Percentiles rank a stretch among this genome's conserved stretches.
These are phyloP conservation scores for slime mould (Dictyostelium discoideum) DNA, from an alignment of 78 protist species.

Conservation along the genomic window DNA sequence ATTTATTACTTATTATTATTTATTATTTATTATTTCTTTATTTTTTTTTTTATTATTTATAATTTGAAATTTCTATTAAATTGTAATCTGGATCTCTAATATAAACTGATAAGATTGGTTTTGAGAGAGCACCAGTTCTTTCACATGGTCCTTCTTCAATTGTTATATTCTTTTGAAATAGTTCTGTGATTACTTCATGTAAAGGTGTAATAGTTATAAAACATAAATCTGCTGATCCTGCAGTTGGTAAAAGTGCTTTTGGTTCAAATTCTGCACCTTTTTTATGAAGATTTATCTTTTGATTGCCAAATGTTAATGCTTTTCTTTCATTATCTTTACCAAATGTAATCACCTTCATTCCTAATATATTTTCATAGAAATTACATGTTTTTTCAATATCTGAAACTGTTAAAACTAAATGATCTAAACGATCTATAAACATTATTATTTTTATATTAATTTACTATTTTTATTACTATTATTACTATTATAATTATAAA, in stretches of 20 bases:
- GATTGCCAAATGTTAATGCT: constrained; percentile 16
- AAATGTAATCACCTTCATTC: constrained; percentile 13
- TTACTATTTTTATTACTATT: too few relatives aligned
- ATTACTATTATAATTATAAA: too few relatives aligned
- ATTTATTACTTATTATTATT: neutral
- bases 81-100: constrained; percentile 55
- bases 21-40: neutral
- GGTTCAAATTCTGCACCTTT: constrained; percentile 24
- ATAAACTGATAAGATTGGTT: constrained; percentile 14
- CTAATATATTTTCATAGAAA: constrained; percentile 28
- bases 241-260: neutral
- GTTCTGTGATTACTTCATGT: neutral
- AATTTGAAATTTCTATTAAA: constrained; percentile 55
- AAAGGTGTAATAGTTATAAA: constrained; percentile 19
- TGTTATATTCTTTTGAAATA: neutral
- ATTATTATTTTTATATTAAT: neutral
- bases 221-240: constrained; percentile 52
- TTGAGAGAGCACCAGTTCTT: constrained; percentile 47
- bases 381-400: constrained; percentile 4
- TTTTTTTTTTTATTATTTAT: neutral
- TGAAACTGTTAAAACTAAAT: constrained; percentile 31
- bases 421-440: constrained; percentile 36
- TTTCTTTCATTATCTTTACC: neutral
- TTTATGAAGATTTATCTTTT: constrained; percentile 53
- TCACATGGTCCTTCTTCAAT: constrained; percentile 54